phyloP scores from a whole-genome alignment of 805 yeast species.

The Zygosaccharomyces bailii region DNA sequence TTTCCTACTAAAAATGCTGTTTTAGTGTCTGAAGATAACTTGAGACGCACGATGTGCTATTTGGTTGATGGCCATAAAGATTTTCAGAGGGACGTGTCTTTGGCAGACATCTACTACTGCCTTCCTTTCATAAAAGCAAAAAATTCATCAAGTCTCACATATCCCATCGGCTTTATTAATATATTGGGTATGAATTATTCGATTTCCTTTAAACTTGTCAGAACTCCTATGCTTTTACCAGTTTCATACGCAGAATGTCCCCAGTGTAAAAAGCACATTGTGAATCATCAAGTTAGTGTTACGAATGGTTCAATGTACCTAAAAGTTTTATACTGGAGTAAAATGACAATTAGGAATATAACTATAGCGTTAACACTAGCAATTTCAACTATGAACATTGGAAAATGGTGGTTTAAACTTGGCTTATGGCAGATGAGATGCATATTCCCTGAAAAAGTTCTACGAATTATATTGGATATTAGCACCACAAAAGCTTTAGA shows the following conservation, averaged over 20 bases:
- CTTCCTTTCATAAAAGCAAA: conserved; percentile 17
- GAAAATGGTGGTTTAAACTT: conserved; percentile 22
- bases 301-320: conserved; percentile 12
- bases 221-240: conserved; percentile 10
- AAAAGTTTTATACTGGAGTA: conserved; percentile 4
- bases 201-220: neutral
- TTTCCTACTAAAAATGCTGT: conserved; percentile 8
- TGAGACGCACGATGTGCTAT: conserved; percentile 17
- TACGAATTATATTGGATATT: conserved; percentile 23
- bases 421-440: conserved; percentile 30
- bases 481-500: conserved; percentile 31
- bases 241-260: conserved; percentile 20
- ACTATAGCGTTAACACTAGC: conserved; percentile 10
- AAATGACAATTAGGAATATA: conserved; percentile 11
- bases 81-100: conserved; percentile 17
- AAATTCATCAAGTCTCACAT: conserved; percentile 10
- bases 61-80: conserved; percentile 22
- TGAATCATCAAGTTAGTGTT: conserved; percentile 8
- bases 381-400: conserved; percentile 18
- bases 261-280: conserved; percentile 21
- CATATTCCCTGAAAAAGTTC: conserved; percentile 28
- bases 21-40: conserved; percentile 12
- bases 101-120: conserved; percentile 15
- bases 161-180: conserved; percentile 11
- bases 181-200: conserved; percentile 11